Evolutionary conservation across 1,139 yeast genomes (phyloP).

Genomic region (Geotrichum phurueaensis): DNA sequence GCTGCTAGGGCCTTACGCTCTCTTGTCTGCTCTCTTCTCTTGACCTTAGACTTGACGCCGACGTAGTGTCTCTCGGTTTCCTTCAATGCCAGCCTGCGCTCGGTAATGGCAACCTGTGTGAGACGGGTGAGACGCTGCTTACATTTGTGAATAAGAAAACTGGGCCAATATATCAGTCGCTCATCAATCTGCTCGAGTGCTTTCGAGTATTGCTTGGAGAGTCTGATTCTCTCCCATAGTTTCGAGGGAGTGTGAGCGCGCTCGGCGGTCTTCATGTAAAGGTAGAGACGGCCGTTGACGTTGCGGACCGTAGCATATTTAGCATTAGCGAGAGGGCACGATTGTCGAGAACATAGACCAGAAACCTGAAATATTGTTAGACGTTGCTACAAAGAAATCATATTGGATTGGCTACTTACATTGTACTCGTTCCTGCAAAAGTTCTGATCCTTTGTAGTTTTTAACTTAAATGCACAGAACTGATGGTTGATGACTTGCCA

Average conservation of each 20-base stretch:
- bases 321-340: slow-evolving; percentile 95
- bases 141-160: slow-evolving; percentile 83
- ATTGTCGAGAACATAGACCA: slow-evolving; percentile 85
- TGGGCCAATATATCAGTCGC: slow-evolving; percentile 87
- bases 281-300: slow-evolving; percentile 78
- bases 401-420: slow-evolving; percentile 37
- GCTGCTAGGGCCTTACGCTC: slow-evolving; percentile 96
- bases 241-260: slow-evolving; percentile 92
- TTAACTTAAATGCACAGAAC: slow-evolving; percentile 82
- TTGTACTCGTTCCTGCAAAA: slow-evolving; percentile 86
- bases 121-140: slow-evolving; percentile 91
- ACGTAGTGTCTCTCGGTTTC: slow-evolving; percentile 92
- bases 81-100: slow-evolving; percentile 82
- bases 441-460: slow-evolving; percentile 71
- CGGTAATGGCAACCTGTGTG: slow-evolving; percentile 95
- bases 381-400: neutral
- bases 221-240: slow-evolving; percentile 88
- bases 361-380: slow-evolving; percentile 33
- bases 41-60: slow-evolving; percentile 78
- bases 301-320: slow-evolving; percentile 91
- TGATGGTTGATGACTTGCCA: slow-evolving; percentile 91
- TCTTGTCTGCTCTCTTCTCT: slow-evolving; percentile 86
- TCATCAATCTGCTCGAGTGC: slow-evolving; percentile 86
- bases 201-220: slow-evolving; percentile 79
- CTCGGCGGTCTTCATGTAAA: slow-evolving; percentile 96